Base-by-base conservation (phyloP, 2,329 filamentous ascomycete species). In the Pleurostoma richardsiae region DNA sequence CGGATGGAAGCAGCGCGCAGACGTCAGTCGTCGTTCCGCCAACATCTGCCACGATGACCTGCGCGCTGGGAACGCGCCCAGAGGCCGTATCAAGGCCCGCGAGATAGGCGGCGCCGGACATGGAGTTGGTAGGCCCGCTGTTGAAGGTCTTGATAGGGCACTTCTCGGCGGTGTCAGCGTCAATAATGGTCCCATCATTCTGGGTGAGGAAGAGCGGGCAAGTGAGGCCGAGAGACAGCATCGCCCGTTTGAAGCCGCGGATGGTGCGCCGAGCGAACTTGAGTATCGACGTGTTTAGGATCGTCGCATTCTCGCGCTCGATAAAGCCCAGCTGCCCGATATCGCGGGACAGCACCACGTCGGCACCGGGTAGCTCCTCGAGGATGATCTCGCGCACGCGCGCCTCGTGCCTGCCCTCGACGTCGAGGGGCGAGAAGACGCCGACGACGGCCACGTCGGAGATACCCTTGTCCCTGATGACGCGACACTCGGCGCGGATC, bases 1-100 rank as follows among this genome's bases (percentile, higher is more conserved):
- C 73, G 31, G 64, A 75, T 3, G 73, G 43, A 62, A 77, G 10
- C 4, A 80, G 52, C 0, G 76, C 55, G 0, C 83, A 80, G 10
- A 84, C 78, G 52, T 86, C 83, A 0, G 80, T 78, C 0, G 82
- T 86, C 0, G 83, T 86, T 3, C 83, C 82, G 1, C 83, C 83
- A 45, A 86, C 78, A 55, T 86, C 83, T 2, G 85, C 76, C 0
- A 86, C 82, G 66, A 85, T 78, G 53, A 73, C 63, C 1, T 66
- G 33, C n/a, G 33, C 33, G n/a, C n/a, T 36, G 33, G 33, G 33
- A 8, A 36, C n/a, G 8, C n/a, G 8, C 33, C 33, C n/a, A 63
- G 51, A 4, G 58, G 58, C 39, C 69, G 65, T 0, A 70, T 66
- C 10, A 87, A 72, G 65, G 0, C 63, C 65, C 3, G 59, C 56